A percentile compares a stretch with the other conserved stretches of the same genome.
These are phyloP conservation scores for Hyphopichia fennica DNA, from an alignment of 1,139 yeast genomes.

Conservation along the genomic window DNA sequence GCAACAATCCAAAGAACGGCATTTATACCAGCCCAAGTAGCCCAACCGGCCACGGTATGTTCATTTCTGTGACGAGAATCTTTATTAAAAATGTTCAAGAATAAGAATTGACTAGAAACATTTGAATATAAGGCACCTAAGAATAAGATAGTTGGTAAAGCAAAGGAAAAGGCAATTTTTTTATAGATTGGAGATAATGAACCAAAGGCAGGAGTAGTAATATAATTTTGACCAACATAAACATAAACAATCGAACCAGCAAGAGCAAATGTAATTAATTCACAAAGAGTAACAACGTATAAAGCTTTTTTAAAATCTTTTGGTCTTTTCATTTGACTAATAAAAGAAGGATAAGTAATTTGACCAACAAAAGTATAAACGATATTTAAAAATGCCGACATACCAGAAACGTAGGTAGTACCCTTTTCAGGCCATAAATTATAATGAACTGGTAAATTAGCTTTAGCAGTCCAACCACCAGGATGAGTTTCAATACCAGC, in stretches of 20 bases:
- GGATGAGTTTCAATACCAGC: constrained; percentile 57
- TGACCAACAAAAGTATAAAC: constrained; percentile 66
- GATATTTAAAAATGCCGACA: constrained; percentile 59
- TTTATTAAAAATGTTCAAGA: constrained; percentile 43
- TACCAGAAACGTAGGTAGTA: constrained; percentile 52
- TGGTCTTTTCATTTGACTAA: constrained; percentile 60
- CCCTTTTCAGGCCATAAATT: constrained; percentile 50
- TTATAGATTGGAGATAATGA: constrained; percentile 46
- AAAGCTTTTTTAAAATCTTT: constrained; percentile 58
- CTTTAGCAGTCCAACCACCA: constrained; percentile 30
- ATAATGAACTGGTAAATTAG: constrained; percentile 37
- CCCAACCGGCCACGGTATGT: constrained; percentile 56
- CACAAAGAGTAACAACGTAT: constrained; percentile 50
- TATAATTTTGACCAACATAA: constrained; percentile 54
- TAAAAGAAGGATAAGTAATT: constrained; percentile 61
- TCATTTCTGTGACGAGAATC: constrained; percentile 43
- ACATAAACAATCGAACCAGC: constrained; percentile 60
- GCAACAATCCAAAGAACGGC: constrained; percentile 51
- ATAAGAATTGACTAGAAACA: constrained; percentile 53
- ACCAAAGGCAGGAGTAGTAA: constrained; percentile 63
- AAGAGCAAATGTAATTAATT: constrained; percentile 48
- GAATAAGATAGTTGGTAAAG: constrained; percentile 58
- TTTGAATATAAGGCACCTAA: constrained; percentile 57
- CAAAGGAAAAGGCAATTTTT: constrained; percentile 59
- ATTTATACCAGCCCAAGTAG: constrained; percentile 48